Evolutionary conservation across 108 stramenopile species (phyloP), one percentile per base, ranked within the genome.

Genomic region (Nitzschia sp.): DNA sequence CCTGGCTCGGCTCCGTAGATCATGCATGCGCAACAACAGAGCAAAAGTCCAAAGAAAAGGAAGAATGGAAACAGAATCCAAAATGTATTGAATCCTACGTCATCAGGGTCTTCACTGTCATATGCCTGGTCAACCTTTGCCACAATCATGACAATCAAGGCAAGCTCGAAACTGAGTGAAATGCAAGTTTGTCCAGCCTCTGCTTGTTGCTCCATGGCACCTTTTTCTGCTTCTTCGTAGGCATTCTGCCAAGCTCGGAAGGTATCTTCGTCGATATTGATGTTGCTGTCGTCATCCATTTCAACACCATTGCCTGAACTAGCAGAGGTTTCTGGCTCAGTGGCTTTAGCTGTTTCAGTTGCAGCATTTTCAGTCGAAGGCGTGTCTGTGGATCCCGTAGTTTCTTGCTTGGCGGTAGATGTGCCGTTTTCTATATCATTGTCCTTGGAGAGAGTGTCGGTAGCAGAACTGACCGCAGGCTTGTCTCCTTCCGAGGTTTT

Each of bases 31-130:
- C 84, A 92, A 44, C 88, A 89, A 46, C 83, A 77, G 9, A 79
- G 41, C 25, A 80, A 65, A 25, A 75, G 65, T 0, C 90, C 88
- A 48, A 84, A 80, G 51, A 89, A 58, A 11, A 92, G 52, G 41
- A 92, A 77, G 41, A 87, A 61, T 8, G 90, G 90, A 69, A 88
- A 89, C 37, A 89, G 59, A 37, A 92, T 84, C 90, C 90, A 92
- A 68, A 92, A 83, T 10, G 86, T 54, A 57, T 81, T 86, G 71
- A 78, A 89, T 19, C 84, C 84, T 38, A 69, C 65, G 50, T 84
- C 83, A 20, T 63, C 60, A 8, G 69, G 71, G 48, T 80, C 71
- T 7, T 71, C 64, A 19, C 59, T 72, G 19, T 73, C 77, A 39
- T 69, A 54, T 63, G 83, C 77, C 10, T 65, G 67, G 41, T 83